Evolutionary conservation across 495 filamentous ascomycete species (phyloP).

Genomic region (Aspergillus campestris): DNA sequence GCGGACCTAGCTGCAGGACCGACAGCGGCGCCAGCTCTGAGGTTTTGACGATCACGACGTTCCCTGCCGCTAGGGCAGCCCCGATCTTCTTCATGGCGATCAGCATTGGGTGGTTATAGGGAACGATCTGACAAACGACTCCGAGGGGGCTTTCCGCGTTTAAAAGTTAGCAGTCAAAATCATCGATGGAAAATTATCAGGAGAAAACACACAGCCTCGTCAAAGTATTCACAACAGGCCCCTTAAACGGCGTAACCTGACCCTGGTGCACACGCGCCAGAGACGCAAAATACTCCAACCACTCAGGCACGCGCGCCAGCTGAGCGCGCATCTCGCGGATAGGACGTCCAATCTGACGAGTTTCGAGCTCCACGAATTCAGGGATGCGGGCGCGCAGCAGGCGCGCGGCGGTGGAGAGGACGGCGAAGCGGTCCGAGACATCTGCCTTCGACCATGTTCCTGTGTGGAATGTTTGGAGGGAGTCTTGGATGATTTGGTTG

Average conservation of each 20-base stretch:
- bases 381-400: conserved; percentile 42
- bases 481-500: conserved; percentile 32
- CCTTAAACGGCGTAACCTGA: conserved; percentile 50
- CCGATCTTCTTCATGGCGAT: conserved; percentile 58
- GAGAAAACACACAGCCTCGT: conserved; percentile 33
- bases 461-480: conserved; percentile 41
- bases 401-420: conserved; percentile 47
- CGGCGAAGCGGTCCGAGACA: conserved; percentile 42
- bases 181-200: too few relatives aligned
- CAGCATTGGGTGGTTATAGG: conserved; percentile 57
- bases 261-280: conserved; percentile 53
- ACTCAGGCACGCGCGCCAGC: conserved; percentile 50
- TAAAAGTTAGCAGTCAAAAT: too few relatives aligned
- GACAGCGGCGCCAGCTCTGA: conserved; percentile 54
- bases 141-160: conserved; percentile 39
- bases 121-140: conserved; percentile 55
- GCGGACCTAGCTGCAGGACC: conserved; percentile 40
- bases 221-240: conserved; percentile 53
- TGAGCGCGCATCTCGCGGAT: conserved; percentile 60
- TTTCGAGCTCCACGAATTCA: conserved; percentile 47
- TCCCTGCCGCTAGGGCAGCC: conserved; percentile 53
- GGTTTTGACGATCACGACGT: conserved; percentile 54
- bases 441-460: conserved; percentile 52
- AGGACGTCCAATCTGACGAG: conserved; percentile 52
- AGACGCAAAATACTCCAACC: conserved; percentile 57